phyloP scores from a whole-genome alignment of 1,284 basidiomycete species.

The Amylostereum chailletii region DNA sequence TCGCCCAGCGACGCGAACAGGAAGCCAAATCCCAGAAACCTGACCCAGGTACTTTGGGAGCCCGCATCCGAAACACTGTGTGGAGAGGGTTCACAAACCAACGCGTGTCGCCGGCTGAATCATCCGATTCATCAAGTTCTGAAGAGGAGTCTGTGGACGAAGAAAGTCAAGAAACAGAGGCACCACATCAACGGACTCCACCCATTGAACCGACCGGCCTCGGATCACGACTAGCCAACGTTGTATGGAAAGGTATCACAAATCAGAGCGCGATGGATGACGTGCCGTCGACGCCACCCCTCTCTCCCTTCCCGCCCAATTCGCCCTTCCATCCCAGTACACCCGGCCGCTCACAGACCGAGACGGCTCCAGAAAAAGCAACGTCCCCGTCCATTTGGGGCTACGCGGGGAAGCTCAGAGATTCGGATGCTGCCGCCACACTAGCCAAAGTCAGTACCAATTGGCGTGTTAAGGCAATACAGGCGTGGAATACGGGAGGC shows the following conservation, averaged over 20 bases:
- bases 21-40: conserved; percentile 23
- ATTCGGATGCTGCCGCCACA: conserved; percentile 61
- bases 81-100: conserved; percentile 62
- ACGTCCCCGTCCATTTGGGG: conserved; percentile 34
- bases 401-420: conserved; percentile 65
- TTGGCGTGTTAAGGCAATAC: conserved; percentile 53
- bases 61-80: conserved; percentile 49
- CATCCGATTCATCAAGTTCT: conserved; percentile 27
- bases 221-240: conserved; percentile 46
- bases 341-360: conserved; percentile 9
- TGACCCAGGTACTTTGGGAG: conserved; percentile 36
- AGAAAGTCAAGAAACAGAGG: conserved; percentile 33
- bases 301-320: conserved; percentile 21
- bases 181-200: conserved; percentile 6
- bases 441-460: conserved; percentile 67
- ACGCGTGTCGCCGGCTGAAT: conserved; percentile 26
- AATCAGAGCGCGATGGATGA: conserved; percentile 66
- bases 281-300: conserved; percentile 34
- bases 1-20: conserved; percentile 41
- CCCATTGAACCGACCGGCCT: conserved; percentile 25
- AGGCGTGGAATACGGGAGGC: conserved; percentile 24
- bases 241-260: conserved; percentile 66
- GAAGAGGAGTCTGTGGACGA: conserved; percentile 21
- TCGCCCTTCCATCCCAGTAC: conserved; percentile 3
- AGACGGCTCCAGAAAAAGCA: conserved; percentile 11